These are phyloP conservation scores for Penicillium expansum DNA, from an alignment of 2,329 filamentous ascomycete genomes.

Conservation along the genomic window DNA sequence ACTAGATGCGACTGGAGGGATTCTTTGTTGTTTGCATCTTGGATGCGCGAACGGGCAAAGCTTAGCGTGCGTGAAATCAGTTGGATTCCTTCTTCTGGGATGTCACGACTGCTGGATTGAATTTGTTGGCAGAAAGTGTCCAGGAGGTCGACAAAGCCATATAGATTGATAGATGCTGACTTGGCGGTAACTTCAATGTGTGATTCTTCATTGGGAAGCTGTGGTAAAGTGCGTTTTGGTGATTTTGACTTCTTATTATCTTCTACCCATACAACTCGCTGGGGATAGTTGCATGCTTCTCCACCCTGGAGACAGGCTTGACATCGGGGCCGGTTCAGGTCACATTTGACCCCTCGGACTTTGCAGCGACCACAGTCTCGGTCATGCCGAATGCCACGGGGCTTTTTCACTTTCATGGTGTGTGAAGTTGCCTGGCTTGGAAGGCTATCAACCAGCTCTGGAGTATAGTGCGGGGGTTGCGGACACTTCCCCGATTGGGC, in stretches of 20 bases:
- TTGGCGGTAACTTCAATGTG: neutral
- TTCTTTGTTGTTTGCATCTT: conserved; percentile 18
- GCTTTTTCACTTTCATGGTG: conserved; percentile 23
- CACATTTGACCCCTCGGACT: conserved; percentile 28
- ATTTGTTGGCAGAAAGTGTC: conserved; percentile 27
- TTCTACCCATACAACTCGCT: conserved; percentile 28
- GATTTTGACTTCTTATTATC: conserved; percentile 9
- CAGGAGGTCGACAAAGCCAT: conserved; percentile 28
- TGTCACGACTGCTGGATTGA: conserved; percentile 16
- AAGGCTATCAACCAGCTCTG: neutral
- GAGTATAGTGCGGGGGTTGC: conserved; percentile 5
- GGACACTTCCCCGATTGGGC: neutral
- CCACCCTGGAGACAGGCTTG: conserved; percentile 23
- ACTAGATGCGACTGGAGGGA: conserved; percentile 32
- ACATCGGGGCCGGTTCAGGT: conserved; percentile 31
- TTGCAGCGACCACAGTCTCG: conserved; percentile 30
- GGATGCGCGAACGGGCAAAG: conserved; percentile 25
- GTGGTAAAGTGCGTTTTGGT: neutral
- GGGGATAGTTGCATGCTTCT: conserved; percentile 26
- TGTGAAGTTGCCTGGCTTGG: neutral
- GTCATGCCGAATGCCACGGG: conserved; percentile 32
- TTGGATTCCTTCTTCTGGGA: conserved; percentile 24
- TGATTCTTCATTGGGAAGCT: neutral
- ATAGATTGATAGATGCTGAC: conserved; percentile 21
- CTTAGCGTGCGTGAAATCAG: conserved; percentile 25